Conservation (phyloP, 768 basidiomycete species). For the Russula brevipes region DNA sequence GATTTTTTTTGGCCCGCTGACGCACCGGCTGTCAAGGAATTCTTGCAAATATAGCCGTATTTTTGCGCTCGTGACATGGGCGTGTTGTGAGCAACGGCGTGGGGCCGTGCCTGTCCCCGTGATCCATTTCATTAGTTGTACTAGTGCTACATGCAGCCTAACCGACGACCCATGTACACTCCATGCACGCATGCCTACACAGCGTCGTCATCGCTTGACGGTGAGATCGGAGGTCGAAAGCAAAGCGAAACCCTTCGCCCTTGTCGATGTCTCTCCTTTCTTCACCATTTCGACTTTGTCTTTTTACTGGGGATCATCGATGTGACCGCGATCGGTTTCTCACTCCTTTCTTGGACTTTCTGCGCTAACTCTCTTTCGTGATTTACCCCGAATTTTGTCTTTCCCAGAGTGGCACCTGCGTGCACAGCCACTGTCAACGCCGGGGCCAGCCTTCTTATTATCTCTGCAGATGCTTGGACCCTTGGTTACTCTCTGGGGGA, state of each 20-base stretch:
- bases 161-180: slow-evolving; percentile 1
- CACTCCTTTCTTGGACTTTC: not conserved
- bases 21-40: slow-evolving; percentile 19
- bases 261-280: not conserved
- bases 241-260: not conserved
- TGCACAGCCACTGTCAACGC: slow-evolving; percentile 17
- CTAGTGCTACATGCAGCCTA: not conserved
- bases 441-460: slow-evolving; percentile 5
- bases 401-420: not conserved
- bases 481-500: not conserved
- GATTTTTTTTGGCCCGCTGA: slow-evolving; percentile 9
- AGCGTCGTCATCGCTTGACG: not conserved
- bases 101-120: slow-evolving; percentile 8
- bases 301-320: not conserved
- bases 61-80: slow-evolving; percentile 21
- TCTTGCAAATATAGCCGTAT: slow-evolving; percentile 11
- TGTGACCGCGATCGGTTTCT: not conserved
- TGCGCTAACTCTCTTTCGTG: not conserved
- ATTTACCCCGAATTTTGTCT: not conserved
- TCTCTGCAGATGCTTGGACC: slow-evolving; percentile 6
- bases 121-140: not conserved
- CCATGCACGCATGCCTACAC: not conserved
- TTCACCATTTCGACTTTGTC: not conserved
- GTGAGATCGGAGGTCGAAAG: not conserved
- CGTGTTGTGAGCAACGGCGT: slow-evolving; percentile 4